Base-by-base conservation (phyloP, 2,329 filamentous ascomycete species). In the Colletotrichum sp. region DNA sequence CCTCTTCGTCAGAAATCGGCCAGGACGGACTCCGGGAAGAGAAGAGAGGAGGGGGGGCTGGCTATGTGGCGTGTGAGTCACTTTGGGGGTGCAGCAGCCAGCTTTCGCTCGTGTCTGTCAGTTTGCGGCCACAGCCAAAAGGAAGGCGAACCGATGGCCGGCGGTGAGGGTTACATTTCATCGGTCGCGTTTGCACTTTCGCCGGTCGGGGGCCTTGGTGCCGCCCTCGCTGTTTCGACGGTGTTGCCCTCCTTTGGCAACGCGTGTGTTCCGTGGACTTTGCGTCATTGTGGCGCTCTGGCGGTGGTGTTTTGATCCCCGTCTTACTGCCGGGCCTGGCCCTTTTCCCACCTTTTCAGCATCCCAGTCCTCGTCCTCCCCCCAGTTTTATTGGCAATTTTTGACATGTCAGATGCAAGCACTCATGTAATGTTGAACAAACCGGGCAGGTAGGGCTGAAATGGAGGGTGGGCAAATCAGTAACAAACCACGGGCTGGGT, bases 241-340 rank as follows among this genome's bases (percentile, higher is more conserved):
- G 30, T 4, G 3, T 52, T 52, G 44, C 44, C 16, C 55, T 59
- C 55, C 55, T 32, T 26, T 13, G 26, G 34, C 32, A 44, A 34
- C 59, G 30, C 26, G 12, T 26, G 44, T 44, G 12, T 32, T 71
- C 7, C 44, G 36, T 26, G 44, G 24, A 60, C 62, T 44, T 30
- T 65, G 63, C 72, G 72, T 75, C 72, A 75, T 75, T 66, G 68
- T 75, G 72, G 72, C 72, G 49, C 34, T 39, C 44, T 21, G 32
- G 15, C 24, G 15, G 66, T n/a, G 26, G 26, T 39, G 34, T 57
- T 28, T 32, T 52, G 44, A 52, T 55, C 39, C 15, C 59, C 49
- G 44, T 67, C 68, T 71, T 59, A 64, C 44, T 66, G 67, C 67
- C 59, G 68, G 49, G 44, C 44, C 44, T 52, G 44, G 44, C 44